These are phyloP conservation scores for Pelargonium nanum DNA, from an alignment of 345 rosid species.

Conservation along the genomic window DNA sequence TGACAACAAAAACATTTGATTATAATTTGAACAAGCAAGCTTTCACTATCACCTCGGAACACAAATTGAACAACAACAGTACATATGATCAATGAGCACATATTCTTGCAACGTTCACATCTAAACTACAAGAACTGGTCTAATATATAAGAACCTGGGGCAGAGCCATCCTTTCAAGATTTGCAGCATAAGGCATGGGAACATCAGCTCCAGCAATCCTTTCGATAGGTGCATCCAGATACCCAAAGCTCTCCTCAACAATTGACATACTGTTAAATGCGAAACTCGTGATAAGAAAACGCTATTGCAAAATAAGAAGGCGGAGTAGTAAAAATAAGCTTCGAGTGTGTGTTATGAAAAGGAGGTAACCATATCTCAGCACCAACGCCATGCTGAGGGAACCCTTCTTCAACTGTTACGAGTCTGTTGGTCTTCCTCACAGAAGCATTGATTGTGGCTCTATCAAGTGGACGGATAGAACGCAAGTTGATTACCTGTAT, in stretches of 20 bases:
- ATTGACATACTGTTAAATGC: slow-evolving; percentile 42
- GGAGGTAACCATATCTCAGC: slow-evolving; percentile 70
- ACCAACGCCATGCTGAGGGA: slow-evolving; percentile 90
- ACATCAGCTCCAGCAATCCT: slow-evolving; percentile 87
- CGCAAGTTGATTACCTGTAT: slow-evolving; percentile 74
- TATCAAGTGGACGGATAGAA: slow-evolving; percentile 78
- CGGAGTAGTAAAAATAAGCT: not conserved
- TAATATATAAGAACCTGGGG: slow-evolving; percentile 50
- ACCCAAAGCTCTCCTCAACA: slow-evolving; percentile 74
- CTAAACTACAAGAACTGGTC: no score
- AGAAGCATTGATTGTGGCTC: slow-evolving; percentile 65
- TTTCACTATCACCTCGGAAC: no score
- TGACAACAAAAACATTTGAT: no score
- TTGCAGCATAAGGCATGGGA: slow-evolving; percentile 91
- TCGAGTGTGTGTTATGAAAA: not conserved
- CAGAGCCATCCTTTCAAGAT: slow-evolving; percentile 77
- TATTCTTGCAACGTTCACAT: no score
- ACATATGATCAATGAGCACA: no score
- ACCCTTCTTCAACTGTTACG: slow-evolving; percentile 91
- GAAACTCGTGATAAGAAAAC: not conserved
- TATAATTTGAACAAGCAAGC: no score
- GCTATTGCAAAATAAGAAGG: slow-evolving; percentile 2
- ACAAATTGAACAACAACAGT: no score
- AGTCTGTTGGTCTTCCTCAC: slow-evolving; percentile 88
- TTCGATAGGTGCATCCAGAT: slow-evolving; percentile 84